A percentile compares a stretch with the other conserved stretches of the same genome.
phyloP scores from a whole-genome alignment of 148 eudicot genomes.

The Camellia granthamiana region DNA sequence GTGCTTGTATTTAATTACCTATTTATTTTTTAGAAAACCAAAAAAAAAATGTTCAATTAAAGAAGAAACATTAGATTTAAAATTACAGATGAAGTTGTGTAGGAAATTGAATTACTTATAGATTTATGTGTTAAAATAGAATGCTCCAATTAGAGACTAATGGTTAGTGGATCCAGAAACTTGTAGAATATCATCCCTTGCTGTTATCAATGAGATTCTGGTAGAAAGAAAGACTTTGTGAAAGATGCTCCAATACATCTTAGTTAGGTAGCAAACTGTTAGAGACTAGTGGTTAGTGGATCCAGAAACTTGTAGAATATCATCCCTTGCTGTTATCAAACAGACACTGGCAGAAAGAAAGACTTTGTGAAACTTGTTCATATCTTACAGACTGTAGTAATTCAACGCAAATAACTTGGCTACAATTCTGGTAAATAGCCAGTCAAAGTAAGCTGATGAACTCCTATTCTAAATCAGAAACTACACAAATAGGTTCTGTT shows the following conservation, averaged over 20 bases:
- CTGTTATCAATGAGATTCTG: background rate
- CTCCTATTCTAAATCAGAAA: conserved; percentile 1
- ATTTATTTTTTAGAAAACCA: background rate
- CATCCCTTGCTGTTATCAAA: background rate
- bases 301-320: background rate
- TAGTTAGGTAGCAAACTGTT: background rate
- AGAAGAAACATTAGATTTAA: background rate
- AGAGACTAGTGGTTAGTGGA: background rate
- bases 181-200: background rate
- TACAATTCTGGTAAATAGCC: conserved; percentile 1
- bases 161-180: background rate
- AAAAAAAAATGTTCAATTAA: background rate
- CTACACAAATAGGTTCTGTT: background rate
- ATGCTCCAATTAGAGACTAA: background rate
- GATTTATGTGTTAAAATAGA: background rate
- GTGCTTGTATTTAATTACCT: background rate
- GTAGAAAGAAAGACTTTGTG: background rate
- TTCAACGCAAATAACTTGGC: background rate
- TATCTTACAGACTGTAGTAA: background rate
- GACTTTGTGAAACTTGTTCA: background rate
- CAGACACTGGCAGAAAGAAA: background rate
- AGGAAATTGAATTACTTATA: background rate
- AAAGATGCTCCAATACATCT: background rate
- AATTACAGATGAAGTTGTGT: background rate
- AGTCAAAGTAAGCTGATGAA: background rate